Percentiles rank a stretch among this genome's conserved stretches.
Evolutionary conservation across 2,329 filamentous ascomycete species (phyloP).

Genomic region (Aspergillus hortae): DNA sequence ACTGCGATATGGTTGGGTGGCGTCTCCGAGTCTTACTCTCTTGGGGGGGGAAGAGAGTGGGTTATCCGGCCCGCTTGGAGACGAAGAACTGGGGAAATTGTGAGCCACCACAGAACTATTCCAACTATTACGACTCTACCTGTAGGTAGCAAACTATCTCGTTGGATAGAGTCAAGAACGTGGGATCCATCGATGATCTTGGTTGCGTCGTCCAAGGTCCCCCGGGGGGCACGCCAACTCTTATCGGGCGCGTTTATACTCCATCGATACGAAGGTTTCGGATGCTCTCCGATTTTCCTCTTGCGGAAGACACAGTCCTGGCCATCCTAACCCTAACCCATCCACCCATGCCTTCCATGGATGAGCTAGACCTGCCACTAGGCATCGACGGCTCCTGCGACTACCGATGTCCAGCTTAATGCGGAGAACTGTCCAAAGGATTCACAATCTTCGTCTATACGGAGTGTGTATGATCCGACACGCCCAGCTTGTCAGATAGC

Average conservation of each 20-base stretch:
- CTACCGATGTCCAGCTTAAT: background rate
- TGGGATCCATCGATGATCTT: conserved; percentile 14
- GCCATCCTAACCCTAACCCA: no score
- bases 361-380: background rate
- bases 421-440: background rate
- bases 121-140: no score
- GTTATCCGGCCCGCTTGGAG: background rate
- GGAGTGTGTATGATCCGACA: no score
- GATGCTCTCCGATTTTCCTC: background rate
- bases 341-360: background rate
- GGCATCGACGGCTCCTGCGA: background rate
- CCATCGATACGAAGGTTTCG: background rate
- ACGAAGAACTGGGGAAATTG: background rate
- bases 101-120: background rate
- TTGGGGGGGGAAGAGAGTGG: no score
- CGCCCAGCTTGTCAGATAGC: background rate
- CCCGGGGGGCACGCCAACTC: conserved; percentile 3
- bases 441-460: background rate
- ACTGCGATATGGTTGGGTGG: conserved; percentile 6
- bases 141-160: background rate
- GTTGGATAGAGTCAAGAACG: background rate
- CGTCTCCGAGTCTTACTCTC: conserved; percentile 5
- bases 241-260: background rate
- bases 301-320: no score
- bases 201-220: conserved; percentile 12